Base-by-base conservation (phyloP, 1,139 yeast genomes). In the Taphrina flavorubra region DNA sequence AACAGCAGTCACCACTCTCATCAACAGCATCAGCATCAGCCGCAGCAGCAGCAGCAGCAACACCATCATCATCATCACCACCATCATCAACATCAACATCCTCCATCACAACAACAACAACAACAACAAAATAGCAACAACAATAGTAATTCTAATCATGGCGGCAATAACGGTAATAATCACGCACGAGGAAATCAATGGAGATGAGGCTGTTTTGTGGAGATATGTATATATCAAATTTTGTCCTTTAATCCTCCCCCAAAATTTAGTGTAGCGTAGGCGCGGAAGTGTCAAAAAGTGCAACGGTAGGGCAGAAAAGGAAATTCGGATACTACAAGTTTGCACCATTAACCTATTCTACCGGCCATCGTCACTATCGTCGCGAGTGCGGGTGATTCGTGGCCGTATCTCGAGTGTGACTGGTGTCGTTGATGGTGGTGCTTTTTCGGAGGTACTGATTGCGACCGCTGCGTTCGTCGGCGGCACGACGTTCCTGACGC, bases 381-480 rank as follows among this genome's bases (percentile, higher is more conserved):
- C 58, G 58, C 18, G 42, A 53, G 25, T 25, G 58, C 18, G 42
- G 34, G 25, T 25, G 31, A 25, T 25, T 25, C 31, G 31, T 25
- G 31, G 31, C 4, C 31, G 31, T 25, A 4, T 2, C 4, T 25
- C 31, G 31, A n/a, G n/a, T n/a, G 31, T 25, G 4, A 25, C 4
- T 25, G 4, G 2, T 25, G 31, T 25, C 4, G 4, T 25, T 25
- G 31, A 4, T 2, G 31, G 31, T 2, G 31, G 4, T 25, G 31
- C 31, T 4, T 40, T 18, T 40, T 6, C 37, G 60, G 20, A 56
- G 49, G 31, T 44, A 58, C 34, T 46, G 51, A 36, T 63, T 63
- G n/a, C 61, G 53, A 4, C 67, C 67, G 16, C 44, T 63, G 56
- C 36, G 16, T 39, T 55, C 61, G 13, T 63, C 51, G 16, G 40